Evolutionary conservation across 78 protist species (phyloP), one percentile per base, ranked within the genome.

Genomic region (Parvularia atlantis): DNA sequence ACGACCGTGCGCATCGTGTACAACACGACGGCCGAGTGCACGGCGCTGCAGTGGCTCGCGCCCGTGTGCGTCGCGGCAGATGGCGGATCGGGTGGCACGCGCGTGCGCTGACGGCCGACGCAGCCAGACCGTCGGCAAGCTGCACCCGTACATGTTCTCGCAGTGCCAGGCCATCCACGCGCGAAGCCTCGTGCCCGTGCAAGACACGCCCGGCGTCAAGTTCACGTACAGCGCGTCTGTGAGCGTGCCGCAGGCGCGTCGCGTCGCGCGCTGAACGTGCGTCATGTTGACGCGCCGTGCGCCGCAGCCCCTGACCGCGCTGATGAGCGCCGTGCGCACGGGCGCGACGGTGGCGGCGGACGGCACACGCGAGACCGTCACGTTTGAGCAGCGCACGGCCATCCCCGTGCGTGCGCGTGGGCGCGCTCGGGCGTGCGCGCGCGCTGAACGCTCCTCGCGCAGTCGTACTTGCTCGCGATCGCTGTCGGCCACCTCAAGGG

Each of bases 131-230:
- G n/a, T n/a, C n/a, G n/a, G n/a, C n/a, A n/a, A n/a, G n/a, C 0
- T 24, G 61, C 66, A 77, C 44, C 82, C 82, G 28, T 77, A 69
- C 56, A 0, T 77, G 22, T 69, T 77, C 56, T 66, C 82, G 19
- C 82, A 77, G 64, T 57, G 66, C 70, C 70, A 77, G 75, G 75
- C 79, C 43, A 81, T 89, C 54, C 93, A 89, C 73, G 93, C 93
- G 10, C 77, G 93, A 22, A 71, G 82, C 30, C 36, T 89, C 52
- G 72, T 88, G 10, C 89, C 88, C 43, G 82, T 85, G 61, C 88
- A 89, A 62, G 93, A 89, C 71, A 66, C 87, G 16, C 93, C 93
- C 52, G 57, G 63, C 7, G 69, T 71, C 46, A 89, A 89, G 64
- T 50, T 58, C 40, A 63, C 80, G 56, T 89, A 89, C 73, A 48